Conservation (phyloP, 371 early-diverging fungal species). For the Globomyces sp. region DNA sequence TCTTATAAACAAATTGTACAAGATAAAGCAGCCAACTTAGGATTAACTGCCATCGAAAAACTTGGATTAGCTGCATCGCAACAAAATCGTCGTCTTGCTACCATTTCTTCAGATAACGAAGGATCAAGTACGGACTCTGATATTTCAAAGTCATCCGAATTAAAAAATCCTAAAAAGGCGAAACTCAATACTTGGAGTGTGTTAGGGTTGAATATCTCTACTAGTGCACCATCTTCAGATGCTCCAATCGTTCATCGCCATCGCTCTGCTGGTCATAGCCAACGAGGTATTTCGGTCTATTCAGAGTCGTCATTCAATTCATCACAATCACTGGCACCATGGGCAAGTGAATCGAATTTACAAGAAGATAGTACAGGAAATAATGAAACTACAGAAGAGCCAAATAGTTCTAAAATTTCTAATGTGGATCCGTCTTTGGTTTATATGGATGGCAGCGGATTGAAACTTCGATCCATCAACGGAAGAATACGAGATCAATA, state of each 20-base stretch:
- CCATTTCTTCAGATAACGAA: background rate
- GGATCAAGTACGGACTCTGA: background rate
- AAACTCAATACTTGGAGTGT: conserved; percentile 5
- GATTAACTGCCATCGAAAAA: conserved; percentile 16
- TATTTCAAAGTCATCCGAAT: background rate
- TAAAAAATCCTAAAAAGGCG: background rate
- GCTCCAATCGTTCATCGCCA: background rate
- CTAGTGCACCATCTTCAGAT: conserved; percentile 1
- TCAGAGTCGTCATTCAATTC: background rate
- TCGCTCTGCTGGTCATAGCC: background rate
- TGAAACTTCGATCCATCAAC: background rate
- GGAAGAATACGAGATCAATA: background rate
- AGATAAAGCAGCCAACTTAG: conserved; percentile 5
- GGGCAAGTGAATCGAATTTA: background rate
- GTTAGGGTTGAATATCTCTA: conserved; percentile 9
- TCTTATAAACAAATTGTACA: conserved; percentile 12
- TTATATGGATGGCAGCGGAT: no score
- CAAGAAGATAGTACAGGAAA: no score
- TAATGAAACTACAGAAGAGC: no score
- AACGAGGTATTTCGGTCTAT: background rate
- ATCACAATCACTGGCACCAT: background rate
- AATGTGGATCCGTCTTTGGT: no score
- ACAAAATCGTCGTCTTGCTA: background rate
- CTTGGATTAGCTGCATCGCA: conserved; percentile 4
- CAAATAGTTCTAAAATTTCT: no score